phyloP scores from a whole-genome alignment of 1,139 yeast genomes.

The Blastobotrys aristatus region DNA sequence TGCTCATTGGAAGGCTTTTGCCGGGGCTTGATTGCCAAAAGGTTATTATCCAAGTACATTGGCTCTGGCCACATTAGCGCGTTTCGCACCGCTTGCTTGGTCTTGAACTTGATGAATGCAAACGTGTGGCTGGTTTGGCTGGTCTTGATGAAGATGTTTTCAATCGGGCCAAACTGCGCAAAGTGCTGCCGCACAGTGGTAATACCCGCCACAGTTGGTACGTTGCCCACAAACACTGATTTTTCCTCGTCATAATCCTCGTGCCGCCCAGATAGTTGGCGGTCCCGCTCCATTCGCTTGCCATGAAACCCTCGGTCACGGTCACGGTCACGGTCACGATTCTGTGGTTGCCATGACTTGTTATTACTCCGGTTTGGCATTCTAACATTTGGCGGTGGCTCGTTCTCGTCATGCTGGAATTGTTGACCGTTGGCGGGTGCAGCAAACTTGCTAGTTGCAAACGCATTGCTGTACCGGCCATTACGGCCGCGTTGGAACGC shows the following conservation, averaged over 20 bases:
- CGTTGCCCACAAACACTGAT: constrained; percentile 11
- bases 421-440: too few relatives aligned
- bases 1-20: not conserved
- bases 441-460: too few relatives aligned
- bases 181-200: not conserved
- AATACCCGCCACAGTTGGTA: not conserved
- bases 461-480: too few relatives aligned
- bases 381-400: too few relatives aligned
- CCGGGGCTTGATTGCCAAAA: constrained; percentile 9
- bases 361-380: too few relatives aligned
- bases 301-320: not conserved
- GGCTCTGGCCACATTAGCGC: constrained; percentile 9
- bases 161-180: constrained; percentile 7
- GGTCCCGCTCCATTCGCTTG: not conserved
- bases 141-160: constrained; percentile 4
- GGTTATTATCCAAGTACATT: constrained; percentile 1
- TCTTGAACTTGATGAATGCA: constrained; percentile 9
- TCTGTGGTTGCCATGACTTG: not conserved
- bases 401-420: too few relatives aligned
- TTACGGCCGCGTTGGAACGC: too few relatives aligned
- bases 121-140: not conserved
- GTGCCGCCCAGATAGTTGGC: not conserved
- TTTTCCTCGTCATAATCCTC: constrained; percentile 5
- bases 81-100: not conserved
- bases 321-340: not conserved